Base-by-base conservation (phyloP, 805 yeast genomes). In the Kuraishia ogatae region DNA sequence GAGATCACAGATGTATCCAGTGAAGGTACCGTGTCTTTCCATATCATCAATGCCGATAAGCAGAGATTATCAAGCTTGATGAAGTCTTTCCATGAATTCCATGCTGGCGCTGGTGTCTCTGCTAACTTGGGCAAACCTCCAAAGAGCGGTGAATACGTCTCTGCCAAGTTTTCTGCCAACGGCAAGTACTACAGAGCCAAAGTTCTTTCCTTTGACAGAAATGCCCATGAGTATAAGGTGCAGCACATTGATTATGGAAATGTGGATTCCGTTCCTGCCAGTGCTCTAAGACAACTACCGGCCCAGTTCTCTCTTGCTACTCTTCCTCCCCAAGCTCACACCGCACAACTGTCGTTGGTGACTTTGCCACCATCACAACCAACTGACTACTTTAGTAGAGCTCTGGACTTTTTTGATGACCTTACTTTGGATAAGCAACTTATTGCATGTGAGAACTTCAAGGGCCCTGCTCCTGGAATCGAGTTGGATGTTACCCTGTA, bases 161-260 rank as follows among this genome's bases (percentile, higher is more conserved):
- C 82, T 35, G 83, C 81, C 53, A 77, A 76, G 57, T 77, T 75
- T 58, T 68, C 75, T 6, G 81, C 79, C 52, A 77, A 79, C 60
- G 78, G 79, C 47, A 80, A 79, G 61, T 83, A 66, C 62, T 82
- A 78, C 70, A 79, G 92, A 61, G 90, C 84, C 7, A 73, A 68
- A 56, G 80, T 85, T 50, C 53, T 76, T 20, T 66, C 71, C 24
- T 70, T 71, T 55, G 85, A 82, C 59, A 77, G 75, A 58, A 56
- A 71, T 15, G 61, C 75, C 20, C 69, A 68, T 55, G 67, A 68
- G 54, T 80, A 68, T 62, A 77, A 76, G 54, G 83, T 85, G 29
- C 77, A 77, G 60, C 82, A 83, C 57, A 67, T 85, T 51, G 92
- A 85, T 64, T 81, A 79, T 57, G 91, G 91, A 35, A 78, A 76